phyloP scores from a whole-genome alignment of 2,329 filamentous ascomycete genomes.

The Basipetospora sp. region DNA sequence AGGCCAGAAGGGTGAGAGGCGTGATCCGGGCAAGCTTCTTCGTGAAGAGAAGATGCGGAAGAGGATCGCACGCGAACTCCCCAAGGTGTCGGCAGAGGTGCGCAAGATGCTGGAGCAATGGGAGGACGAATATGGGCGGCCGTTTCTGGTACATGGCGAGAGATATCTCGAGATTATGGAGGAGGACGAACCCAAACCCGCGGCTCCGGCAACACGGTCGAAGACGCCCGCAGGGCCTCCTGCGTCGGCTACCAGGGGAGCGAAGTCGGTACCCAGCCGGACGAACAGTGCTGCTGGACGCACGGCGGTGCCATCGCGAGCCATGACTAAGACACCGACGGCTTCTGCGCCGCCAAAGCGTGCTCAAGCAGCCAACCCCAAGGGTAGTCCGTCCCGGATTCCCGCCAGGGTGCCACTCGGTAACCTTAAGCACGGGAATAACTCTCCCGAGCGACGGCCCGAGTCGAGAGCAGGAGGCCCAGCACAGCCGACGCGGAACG shows the following conservation, averaged over 20 bases:
- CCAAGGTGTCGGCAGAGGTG: constrained; percentile 77
- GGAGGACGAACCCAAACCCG: constrained; percentile 41
- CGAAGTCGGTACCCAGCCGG: constrained; percentile 7
- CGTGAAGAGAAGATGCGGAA: constrained; percentile 98
- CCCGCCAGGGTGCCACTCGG: constrained; percentile 56
- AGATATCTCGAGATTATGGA: constrained; percentile 80
- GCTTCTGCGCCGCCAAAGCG: constrained; percentile 1
- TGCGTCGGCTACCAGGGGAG: constrained; percentile 26
- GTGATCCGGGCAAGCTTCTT: constrained; percentile 84
- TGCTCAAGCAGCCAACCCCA: constrained; percentile 14
- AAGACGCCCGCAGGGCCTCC: constrained; percentile 60
- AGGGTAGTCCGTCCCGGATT: constrained; percentile 50
- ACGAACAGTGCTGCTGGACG: constrained; percentile 13
- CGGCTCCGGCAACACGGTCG: constrained; percentile 38
- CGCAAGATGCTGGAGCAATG: constrained; percentile 67
- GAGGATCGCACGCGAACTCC: constrained; percentile 86
- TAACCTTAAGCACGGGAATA: constrained; percentile 54
- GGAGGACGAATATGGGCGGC: constrained; percentile 87
- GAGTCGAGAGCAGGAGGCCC: constrained; percentile 20
- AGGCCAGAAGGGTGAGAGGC: constrained; percentile 81
- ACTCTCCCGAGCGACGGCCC: constrained; percentile 61
- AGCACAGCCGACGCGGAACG: constrained; percentile 32
- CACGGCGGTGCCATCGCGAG: constrained; percentile 23
- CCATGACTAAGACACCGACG: constrained; percentile 41
- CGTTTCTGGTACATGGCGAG: constrained; percentile 85